phyloP scores from a whole-genome alignment of 2,329 filamentous ascomycete species.

The Paraconiothyrium sp. region DNA sequence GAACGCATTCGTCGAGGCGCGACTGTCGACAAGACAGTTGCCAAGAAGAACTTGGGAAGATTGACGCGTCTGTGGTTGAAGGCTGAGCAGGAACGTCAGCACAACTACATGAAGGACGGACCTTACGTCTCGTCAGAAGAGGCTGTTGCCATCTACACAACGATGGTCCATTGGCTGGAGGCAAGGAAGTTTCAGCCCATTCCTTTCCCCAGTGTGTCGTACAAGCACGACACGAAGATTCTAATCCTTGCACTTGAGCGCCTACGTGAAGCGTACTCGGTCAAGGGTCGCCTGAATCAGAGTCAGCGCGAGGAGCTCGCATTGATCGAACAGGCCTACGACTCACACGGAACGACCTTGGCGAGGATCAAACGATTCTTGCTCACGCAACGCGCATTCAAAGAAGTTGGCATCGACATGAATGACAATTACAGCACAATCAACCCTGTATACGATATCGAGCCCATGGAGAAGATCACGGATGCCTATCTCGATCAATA shows the following conservation, averaged over 20 bases:
- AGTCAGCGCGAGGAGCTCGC: constrained; percentile 97
- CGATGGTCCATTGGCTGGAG: constrained; percentile 98
- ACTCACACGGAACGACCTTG: constrained; percentile 94
- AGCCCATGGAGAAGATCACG: constrained; percentile 99
- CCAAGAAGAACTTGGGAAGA: constrained; percentile 97
- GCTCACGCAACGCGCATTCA: constrained; percentile 96
- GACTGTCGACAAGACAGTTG: constrained; percentile 98
- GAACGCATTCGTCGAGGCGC: constrained; percentile 96
- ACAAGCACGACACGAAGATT: constrained; percentile 99
- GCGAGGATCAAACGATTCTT: constrained; percentile 98
- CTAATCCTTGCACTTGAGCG: constrained; percentile 94
- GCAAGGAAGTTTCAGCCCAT: constrained; percentile 98
- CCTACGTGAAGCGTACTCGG: constrained; percentile 93
- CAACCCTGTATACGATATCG: constrained; percentile 98
- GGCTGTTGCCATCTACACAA: constrained; percentile 98
- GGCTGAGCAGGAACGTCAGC: constrained; percentile 96
- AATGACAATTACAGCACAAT: constrained; percentile 99
- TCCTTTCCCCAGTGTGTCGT: constrained; percentile 97
- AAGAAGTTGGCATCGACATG: constrained; percentile 99
- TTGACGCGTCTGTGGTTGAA: constrained; percentile 96
- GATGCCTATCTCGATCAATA: constrained; percentile 99
- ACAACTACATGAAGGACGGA: constrained; percentile 99
- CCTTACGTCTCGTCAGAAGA: constrained; percentile 98
- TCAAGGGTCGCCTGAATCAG: constrained; percentile 96
- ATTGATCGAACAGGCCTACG: constrained; percentile 96